These are phyloP conservation scores for Pyrenochaeta sp. DNA, from an alignment of 2,329 filamentous ascomycete species.

Conservation along the genomic window DNA sequence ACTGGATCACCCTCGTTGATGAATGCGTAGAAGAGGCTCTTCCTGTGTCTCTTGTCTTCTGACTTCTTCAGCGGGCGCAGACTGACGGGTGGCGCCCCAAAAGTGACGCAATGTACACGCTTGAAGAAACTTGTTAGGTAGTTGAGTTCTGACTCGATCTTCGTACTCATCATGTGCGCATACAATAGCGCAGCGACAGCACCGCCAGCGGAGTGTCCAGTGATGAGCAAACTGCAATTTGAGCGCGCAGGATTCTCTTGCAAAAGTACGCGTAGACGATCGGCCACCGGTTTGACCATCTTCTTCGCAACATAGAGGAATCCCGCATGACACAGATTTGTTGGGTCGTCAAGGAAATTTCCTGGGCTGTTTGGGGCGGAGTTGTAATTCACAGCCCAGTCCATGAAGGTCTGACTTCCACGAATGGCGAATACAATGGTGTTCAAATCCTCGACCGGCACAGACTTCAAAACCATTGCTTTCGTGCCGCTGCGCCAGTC, in stretches of 20 bases:
- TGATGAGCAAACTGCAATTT: slow-evolving; percentile 77
- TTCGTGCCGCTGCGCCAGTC: slow-evolving; percentile 80
- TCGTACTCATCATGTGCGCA: slow-evolving; percentile 77
- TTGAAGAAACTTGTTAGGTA: slow-evolving; percentile 75
- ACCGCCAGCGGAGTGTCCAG: slow-evolving; percentile 86
- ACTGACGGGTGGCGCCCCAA: slow-evolving; percentile 82
- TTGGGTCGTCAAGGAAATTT: slow-evolving; percentile 78
- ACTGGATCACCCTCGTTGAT: slow-evolving; percentile 90
- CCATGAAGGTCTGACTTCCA: slow-evolving; percentile 80
- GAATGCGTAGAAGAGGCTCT: slow-evolving; percentile 80
- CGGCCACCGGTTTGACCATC: slow-evolving; percentile 78
- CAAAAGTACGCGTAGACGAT: slow-evolving; percentile 72
- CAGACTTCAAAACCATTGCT: slow-evolving; percentile 84
- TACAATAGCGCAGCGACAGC: slow-evolving; percentile 83
- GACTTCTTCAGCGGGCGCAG: slow-evolving; percentile 74
- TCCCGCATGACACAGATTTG: slow-evolving; percentile 81
- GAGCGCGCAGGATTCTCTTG: slow-evolving; percentile 74
- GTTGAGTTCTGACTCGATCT: slow-evolving; percentile 73
- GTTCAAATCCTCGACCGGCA: slow-evolving; percentile 79
- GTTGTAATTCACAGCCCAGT: slow-evolving; percentile 86
- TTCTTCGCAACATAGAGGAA: slow-evolving; percentile 79
- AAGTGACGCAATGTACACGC: slow-evolving; percentile 83
- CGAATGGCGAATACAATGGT: slow-evolving; percentile 86
- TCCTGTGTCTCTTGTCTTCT: slow-evolving; percentile 54
- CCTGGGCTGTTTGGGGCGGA: slow-evolving; percentile 70